These are phyloP conservation scores for Acanthamoeba sp. DNA, from an alignment of 208 protist genomes.

Conservation along the genomic window DNA sequence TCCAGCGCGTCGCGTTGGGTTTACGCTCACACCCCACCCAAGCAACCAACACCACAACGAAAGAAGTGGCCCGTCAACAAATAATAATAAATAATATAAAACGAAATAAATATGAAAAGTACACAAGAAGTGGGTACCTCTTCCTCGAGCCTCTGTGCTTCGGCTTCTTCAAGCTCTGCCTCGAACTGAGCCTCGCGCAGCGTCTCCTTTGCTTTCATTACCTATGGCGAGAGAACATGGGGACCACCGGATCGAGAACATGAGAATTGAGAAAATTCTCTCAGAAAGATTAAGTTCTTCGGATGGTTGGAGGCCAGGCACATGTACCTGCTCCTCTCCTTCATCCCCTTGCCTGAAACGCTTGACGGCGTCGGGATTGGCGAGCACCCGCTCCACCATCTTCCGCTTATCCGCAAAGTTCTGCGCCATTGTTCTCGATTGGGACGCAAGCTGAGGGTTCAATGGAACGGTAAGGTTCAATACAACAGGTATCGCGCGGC, in stretches of 20 bases:
- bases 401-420: slow-evolving; percentile 46
- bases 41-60: not conserved
- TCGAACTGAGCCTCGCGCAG: slow-evolving; percentile 46
- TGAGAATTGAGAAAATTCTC: not conserved
- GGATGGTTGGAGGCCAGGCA: no score
- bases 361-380: not conserved
- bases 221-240: not conserved
- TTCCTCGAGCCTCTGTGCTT: slow-evolving; percentile 48
- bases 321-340: not conserved
- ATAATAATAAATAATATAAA: not conserved
- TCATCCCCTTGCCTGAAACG: not conserved
- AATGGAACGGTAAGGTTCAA: no score
- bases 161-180: slow-evolving; percentile 32
- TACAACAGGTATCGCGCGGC: no score
- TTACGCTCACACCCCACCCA: not conserved
- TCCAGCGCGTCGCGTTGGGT: no score
- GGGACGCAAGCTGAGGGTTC: no score
- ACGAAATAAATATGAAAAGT: not conserved
- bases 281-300: no score
- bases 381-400: slow-evolving; percentile 49
- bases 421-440: slow-evolving; percentile 8
- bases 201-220: slow-evolving; percentile 35
- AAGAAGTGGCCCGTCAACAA: not conserved
- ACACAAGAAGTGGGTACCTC: slow-evolving; percentile 8
- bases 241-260: no score